These are phyloP conservation scores for Ustilago sp. DNA, from an alignment of 1,284 basidiomycete genomes.

Conservation along the genomic window DNA sequence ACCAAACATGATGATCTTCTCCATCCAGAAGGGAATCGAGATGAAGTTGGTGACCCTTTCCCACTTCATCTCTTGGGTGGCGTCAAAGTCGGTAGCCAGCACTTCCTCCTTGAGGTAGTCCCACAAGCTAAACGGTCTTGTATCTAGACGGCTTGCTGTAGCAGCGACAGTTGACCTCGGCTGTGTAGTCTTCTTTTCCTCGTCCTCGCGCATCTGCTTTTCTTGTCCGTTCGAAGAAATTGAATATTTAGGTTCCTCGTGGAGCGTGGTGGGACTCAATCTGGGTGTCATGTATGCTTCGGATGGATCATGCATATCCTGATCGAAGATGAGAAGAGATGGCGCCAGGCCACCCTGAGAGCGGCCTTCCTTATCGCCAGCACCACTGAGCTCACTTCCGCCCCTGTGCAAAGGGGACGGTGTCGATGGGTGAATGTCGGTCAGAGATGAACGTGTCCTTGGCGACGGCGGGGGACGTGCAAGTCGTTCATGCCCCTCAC, in stretches of 20 bases:
- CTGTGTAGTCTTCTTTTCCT: background rate
- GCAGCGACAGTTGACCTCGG: background rate
- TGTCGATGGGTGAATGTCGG: background rate
- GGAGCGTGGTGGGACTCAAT: constrained; percentile 21
- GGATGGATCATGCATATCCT: constrained; percentile 12
- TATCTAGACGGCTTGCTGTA: constrained; percentile 7
- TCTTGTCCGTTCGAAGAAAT: background rate
- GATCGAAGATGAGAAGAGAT: constrained; percentile 15
- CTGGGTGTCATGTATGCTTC: constrained; percentile 37
- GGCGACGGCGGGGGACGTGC: constrained; percentile 19
- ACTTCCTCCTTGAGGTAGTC: constrained; percentile 86
- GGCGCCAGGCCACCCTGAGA: constrained; percentile 20
- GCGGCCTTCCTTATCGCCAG: constrained; percentile 6
- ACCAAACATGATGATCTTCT: constrained; percentile 95
- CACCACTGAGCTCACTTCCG: background rate
- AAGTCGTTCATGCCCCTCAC: background rate
- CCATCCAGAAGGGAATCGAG: constrained; percentile 89
- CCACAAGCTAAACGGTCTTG: constrained; percentile 77
- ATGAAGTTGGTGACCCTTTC: constrained; percentile 98
- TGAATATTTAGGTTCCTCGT: constrained; percentile 14
- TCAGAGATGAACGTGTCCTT: constrained; percentile 3
- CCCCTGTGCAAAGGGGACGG: background rate
- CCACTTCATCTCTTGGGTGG: constrained; percentile 92
- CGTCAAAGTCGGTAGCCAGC: constrained; percentile 89
- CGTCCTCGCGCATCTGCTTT: background rate